Evolutionary conservation across 768 basidiomycete genomes (phyloP).

Genomic region (Psilocybe subaeruginosa): DNA sequence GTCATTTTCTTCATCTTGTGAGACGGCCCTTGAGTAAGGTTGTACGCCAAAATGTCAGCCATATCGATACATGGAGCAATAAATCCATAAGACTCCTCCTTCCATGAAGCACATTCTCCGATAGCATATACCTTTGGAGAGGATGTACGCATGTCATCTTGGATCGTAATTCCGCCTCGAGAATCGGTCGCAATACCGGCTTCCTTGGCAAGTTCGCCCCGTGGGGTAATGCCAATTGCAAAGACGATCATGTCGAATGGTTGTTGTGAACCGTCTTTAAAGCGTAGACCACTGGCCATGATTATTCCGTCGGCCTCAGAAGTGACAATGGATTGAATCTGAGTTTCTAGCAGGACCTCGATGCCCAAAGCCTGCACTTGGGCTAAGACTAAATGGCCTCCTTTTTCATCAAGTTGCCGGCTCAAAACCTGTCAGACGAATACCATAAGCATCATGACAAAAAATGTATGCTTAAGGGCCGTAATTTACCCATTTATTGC

Average conservation of each 20-base stretch:
- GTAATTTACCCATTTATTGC: conserved; percentile 16
- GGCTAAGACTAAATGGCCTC: conserved; percentile 22
- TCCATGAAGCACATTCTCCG: conserved; percentile 78
- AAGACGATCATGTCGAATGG: conserved; percentile 61
- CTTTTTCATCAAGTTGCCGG: conserved; percentile 33
- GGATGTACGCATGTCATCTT: conserved; percentile 59
- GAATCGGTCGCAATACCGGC: conserved; percentile 53
- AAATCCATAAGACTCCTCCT: conserved; percentile 68
- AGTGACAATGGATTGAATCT: conserved; percentile 30
- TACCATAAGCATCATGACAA: background rate
- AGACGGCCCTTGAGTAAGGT: conserved; percentile 57
- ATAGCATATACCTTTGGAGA: conserved; percentile 68
- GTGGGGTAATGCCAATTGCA: conserved; percentile 71
- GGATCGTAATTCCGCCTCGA: conserved; percentile 61
- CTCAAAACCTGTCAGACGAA: conserved; percentile 10
- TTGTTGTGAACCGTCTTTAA: conserved; percentile 49
- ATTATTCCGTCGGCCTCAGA: conserved; percentile 23
- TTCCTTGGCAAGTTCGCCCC: conserved; percentile 64
- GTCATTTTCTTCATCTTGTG: conserved; percentile 44
- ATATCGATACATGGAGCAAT: conserved; percentile 80
- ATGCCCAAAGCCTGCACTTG: conserved; percentile 51
- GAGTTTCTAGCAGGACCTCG: conserved; percentile 49
- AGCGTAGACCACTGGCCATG: conserved; percentile 47
- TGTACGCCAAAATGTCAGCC: conserved; percentile 77
- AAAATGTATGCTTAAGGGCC: conserved; percentile 1